Evolutionary conservation across 371 early-diverging fungal species (phyloP).

Genomic region (Batkoa obscura): DNA sequence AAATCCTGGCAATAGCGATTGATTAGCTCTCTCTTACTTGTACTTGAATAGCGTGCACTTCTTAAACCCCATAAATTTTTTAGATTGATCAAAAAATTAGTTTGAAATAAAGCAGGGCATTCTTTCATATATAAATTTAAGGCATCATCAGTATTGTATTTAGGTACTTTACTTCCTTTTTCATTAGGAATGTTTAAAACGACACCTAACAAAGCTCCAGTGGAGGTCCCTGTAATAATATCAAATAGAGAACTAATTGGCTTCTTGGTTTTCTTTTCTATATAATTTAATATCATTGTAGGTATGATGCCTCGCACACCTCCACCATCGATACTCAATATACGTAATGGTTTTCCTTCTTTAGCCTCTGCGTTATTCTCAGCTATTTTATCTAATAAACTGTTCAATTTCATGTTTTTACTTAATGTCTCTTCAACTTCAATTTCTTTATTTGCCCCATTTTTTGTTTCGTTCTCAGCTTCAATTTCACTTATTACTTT

Average conservation of each 20-base stretch:
- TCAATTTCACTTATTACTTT: too few relatives aligned
- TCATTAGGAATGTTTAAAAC: not conserved
- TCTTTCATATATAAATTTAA: not conserved
- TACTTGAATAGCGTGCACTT: not conserved
- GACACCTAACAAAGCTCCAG: slow-evolving; percentile 6
- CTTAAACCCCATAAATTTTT: not conserved
- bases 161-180: not conserved
- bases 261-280: slow-evolving; percentile 1
- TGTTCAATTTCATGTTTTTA: too few relatives aligned
- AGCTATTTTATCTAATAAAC: too few relatives aligned
- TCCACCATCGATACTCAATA: slow-evolving; percentile 8
- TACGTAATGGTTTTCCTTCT: too few relatives aligned
- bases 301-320: slow-evolving; percentile 8
- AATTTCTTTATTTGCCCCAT: too few relatives aligned
- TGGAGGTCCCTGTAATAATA: slow-evolving; percentile 6
- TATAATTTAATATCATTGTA: not conserved
- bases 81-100: too few relatives aligned
- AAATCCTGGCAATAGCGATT: not conserved
- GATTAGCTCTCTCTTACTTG: not conserved
- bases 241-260: not conserved
- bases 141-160: not conserved
- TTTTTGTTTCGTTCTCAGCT: too few relatives aligned
- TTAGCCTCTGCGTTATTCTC: too few relatives aligned
- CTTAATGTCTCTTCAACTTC: too few relatives aligned
- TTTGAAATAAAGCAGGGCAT: not conserved